These are phyloP conservation scores for Colletotrichum sp. DNA, from an alignment of 2,329 filamentous ascomycete species.

Conservation along the genomic window DNA sequence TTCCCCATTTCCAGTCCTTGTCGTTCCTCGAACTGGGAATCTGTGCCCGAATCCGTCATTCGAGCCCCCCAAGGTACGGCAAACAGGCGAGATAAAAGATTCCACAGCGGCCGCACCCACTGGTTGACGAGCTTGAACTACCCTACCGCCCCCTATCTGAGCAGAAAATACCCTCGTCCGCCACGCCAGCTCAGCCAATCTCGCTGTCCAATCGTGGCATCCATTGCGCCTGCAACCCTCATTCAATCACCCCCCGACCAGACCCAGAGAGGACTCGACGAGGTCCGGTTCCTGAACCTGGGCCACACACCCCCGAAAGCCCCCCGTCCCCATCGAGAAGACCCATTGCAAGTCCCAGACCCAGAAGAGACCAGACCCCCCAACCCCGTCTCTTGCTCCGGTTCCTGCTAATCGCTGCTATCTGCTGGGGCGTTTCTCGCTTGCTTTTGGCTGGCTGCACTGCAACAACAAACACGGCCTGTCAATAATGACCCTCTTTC, in stretches of 20 bases:
- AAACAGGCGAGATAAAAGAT: slow-evolving; percentile 18
- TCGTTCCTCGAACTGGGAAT: slow-evolving; percentile 6
- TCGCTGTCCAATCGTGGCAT: slow-evolving; percentile 19
- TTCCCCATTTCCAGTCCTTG: slow-evolving; percentile 13
- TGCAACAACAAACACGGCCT: slow-evolving; percentile 17
- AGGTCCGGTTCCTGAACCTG: slow-evolving; percentile 5
- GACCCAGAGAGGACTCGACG: slow-evolving; percentile 14
- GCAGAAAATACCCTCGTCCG: slow-evolving; percentile 17
- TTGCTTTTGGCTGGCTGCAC: neutral
- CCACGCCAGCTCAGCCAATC: slow-evolving; percentile 21
- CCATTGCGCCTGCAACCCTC: slow-evolving; percentile 21
- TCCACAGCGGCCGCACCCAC: slow-evolving; percentile 2
- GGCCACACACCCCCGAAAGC: neutral
- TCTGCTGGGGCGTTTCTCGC: slow-evolving; percentile 7
- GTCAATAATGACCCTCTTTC: slow-evolving; percentile 24
- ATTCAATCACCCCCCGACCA: slow-evolving; percentile 17
- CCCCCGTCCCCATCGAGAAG: neutral
- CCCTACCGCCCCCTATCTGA: slow-evolving; percentile 17
- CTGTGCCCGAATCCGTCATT: slow-evolving; percentile 15
- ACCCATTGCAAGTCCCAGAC: neutral
- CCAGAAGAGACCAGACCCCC: neutral
- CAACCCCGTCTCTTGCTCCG: slow-evolving; percentile 6
- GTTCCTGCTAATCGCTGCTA: slow-evolving; percentile 12
- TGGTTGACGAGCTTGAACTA: neutral
- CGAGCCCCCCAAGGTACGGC: neutral